phyloP scores from a whole-genome alignment of 139 green algal genomes.

The Chlamydomonas eustigma region DNA sequence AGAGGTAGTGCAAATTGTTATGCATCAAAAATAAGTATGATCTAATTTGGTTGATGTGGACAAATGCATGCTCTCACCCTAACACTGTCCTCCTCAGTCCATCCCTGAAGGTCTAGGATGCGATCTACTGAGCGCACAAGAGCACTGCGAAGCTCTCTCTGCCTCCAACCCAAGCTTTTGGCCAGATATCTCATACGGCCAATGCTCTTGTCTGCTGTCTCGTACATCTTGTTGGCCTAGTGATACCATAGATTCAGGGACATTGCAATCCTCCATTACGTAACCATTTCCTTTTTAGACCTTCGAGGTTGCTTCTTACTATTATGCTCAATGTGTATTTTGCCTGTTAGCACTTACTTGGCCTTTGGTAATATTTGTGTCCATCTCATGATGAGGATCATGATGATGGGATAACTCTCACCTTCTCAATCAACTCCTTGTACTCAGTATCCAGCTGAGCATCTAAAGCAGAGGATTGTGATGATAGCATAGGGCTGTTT shows the following conservation, averaged over 20 bases:
- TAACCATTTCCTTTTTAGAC: background rate
- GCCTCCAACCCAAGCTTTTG: background rate
- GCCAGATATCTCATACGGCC: background rate
- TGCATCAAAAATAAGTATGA: background rate
- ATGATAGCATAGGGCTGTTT: too few species aligned
- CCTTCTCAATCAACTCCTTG: background rate
- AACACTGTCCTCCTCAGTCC: background rate
- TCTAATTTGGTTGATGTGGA: background rate
- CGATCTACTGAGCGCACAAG: background rate
- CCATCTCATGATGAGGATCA: background rate
- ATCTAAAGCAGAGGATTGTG: too few species aligned
- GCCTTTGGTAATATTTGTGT: background rate
- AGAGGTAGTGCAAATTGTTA: background rate
- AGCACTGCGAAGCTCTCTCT: background rate
- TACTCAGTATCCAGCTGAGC: background rate
- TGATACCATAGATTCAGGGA: too few species aligned
- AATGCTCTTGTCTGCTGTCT: background rate
- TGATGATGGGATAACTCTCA: background rate
- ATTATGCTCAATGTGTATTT: background rate
- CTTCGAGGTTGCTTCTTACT: background rate
- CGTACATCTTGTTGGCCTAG: background rate
- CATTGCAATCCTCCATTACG: background rate
- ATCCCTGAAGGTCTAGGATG: background rate
- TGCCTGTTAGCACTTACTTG: too few species aligned
- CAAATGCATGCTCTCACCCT: background rate